Conservation (phyloP, 2,329 filamentous ascomycete genomes). For the Xylaria sp. region DNA sequence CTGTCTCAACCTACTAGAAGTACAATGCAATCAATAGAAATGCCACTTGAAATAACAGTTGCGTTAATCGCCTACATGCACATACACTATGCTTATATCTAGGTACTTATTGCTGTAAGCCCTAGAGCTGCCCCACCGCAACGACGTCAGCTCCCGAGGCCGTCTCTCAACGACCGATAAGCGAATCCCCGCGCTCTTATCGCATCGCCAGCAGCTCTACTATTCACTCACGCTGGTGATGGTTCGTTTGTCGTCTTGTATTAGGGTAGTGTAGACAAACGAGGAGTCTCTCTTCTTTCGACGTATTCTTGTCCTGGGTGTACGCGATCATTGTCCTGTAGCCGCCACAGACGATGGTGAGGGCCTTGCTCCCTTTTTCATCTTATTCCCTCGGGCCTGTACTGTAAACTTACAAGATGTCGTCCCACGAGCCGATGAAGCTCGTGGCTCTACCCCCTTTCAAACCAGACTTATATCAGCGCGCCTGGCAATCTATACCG, state of each 20-base stretch:
- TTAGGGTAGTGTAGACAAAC: background rate
- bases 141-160: conserved; percentile 10
- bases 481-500: conserved; percentile 86
- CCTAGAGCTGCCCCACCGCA: conserved; percentile 10
- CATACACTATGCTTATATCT: background rate
- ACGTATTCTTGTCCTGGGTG: background rate
- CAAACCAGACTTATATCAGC: conserved; percentile 69
- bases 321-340: background rate
- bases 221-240: background rate
- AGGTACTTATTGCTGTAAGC: background rate
- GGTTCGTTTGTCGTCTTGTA: background rate
- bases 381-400: conserved; percentile 9
- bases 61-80: background rate
- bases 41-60: background rate
- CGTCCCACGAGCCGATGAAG: conserved; percentile 33
- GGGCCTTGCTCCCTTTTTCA: background rate
- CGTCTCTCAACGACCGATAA: conserved; percentile 15
- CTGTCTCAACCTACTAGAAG: too few relatives aligned
- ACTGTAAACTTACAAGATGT: conserved; percentile 17
- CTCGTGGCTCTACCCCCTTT: conserved; percentile 62
- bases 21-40: too few relatives aligned
- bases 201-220: conserved; percentile 8
- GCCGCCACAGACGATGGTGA: conserved; percentile 4
- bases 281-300: background rate
- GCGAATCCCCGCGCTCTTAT: conserved; percentile 28